Evolutionary conservation across 2,329 filamentous ascomycete genomes (phyloP), one percentile per base, ranked within the genome.

Genomic region (Beauveria caledonica): DNA sequence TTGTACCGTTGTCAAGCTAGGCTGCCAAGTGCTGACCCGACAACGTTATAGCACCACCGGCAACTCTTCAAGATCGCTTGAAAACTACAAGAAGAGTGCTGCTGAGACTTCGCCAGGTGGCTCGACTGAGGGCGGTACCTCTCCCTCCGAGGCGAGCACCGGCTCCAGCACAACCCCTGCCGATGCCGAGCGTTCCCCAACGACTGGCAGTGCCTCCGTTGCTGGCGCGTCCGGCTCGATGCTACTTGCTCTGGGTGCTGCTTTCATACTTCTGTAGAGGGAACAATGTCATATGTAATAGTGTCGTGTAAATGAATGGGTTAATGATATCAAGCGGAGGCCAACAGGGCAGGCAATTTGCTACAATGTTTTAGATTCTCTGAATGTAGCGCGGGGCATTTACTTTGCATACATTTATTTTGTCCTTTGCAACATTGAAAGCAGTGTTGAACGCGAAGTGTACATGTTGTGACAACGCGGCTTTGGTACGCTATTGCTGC

Each of bases 61-160:
- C 68, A 86, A 86, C 72, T 62, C 79, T 3, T 69, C 77, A 44
- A 78, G 80, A 63, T 80, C 80, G 39, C 75, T 87, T 15, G 68
- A 72, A 3, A 73, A 74, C 65, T 84, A 81, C 77, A 77, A 76
- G 70, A 49, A 63, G 3, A 63, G 74, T 39, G 77, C 80, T 29
- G 66, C 67, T 42, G 63, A 62, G n/a, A 63, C 39, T 36, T 62
- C 63, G 13, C 60, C 56, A n/a, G 64, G 62, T 15, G 67, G 64
- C 49, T 44, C 52, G 39, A 25, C 44, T 4, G n/a, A 36, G n/a
- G 60, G 59, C 53, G 53, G 58, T n/a, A 17, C 33, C 15, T 66
- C 69, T 58, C 62, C 64, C 25, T 27, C 46, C 7, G 65, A 64
- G 50, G 61, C 66, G 15, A 49, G 54, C 42, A 56, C 61, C n/a